Base-by-base conservation (phyloP, 805 yeast genomes). In the Kuraishia capsulata region DNA sequence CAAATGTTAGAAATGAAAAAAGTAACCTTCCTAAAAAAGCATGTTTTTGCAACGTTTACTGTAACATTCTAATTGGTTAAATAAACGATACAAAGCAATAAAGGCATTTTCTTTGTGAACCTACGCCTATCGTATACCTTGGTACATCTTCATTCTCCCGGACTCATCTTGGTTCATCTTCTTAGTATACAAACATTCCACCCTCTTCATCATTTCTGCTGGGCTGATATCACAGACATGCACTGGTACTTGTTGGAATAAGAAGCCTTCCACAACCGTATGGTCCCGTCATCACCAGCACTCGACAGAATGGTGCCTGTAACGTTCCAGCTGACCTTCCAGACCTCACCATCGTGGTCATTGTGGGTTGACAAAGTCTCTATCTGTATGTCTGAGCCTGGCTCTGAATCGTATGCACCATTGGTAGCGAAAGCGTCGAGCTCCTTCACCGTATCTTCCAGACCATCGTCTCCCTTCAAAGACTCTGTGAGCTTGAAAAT, bases 251-350 rank as follows among this genome's bases (percentile, higher is more conserved):
- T 85, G 50, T 83, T 84, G 42, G 81, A 73, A 54, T 83, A 86
- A 26, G 85, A 77, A 19, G 95, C 73, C 59, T 90, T 92, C 95
- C 97, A 92, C 46, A 92, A 68, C 49, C 96, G 67, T 4, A 90
- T 80, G 45, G 81, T 78, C 3, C 97, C 97, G 54, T 92, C 97
- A 53, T 89, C 97, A 16, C 98, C 97, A 4, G 97, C 87, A 35
- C 92, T 81, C 47, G 96, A 83, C 44, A 92, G 62, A 4, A 92
- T 79, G 0, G 97, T 86, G 4, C 97, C 97, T 0, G 97, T 86
- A 33, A 81, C 58, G 56, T 92, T 92, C 97, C 98, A 92, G 20
- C 84, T 73, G 2, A 92, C 97, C 30, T 89, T 73, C 98, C 99
- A 92, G 1, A 92, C 96, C 59, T 92, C 95, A 39, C 83, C 81